A percentile compares a stretch with the other conserved stretches of the same genome.
These are phyloP conservation scores for Chlorella sp. DNA, from an alignment of 139 green algal genomes.

Conservation along the genomic window DNA sequence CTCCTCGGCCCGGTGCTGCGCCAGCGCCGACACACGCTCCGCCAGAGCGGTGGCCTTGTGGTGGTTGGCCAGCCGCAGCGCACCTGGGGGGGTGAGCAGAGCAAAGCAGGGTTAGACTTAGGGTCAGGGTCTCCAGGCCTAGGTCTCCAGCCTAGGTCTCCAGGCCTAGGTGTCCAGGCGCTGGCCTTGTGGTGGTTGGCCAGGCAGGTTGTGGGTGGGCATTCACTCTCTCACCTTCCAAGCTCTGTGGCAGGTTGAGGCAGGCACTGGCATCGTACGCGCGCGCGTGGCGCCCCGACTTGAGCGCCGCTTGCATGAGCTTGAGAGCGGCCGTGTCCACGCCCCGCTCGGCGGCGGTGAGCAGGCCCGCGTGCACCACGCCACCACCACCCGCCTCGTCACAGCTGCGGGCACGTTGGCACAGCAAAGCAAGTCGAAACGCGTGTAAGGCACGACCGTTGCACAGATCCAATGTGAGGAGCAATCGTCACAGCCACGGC, in stretches of 20 bases:
- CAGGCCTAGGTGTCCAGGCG: too few relatives aligned
- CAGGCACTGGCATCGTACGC: neutral
- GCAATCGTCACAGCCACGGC: neutral
- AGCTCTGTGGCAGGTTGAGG: neutral
- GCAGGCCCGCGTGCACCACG: neutral
- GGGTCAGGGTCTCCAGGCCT: too few relatives aligned
- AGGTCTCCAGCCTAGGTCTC: too few relatives aligned
- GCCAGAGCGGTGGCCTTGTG: neutral
- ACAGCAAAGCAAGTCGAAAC: neutral
- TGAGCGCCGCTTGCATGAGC: neutral
- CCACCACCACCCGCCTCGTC: neutral
- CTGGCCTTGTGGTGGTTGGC: neutral
- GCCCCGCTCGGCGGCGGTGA: neutral
- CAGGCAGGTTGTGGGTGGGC: neutral
- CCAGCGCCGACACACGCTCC: neutral
- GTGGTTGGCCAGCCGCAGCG: neutral
- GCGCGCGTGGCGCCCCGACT: neutral
- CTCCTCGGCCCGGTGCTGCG: neutral
- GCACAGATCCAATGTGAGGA: neutral
- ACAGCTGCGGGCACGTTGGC: neutral
- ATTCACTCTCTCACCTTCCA: neutral
- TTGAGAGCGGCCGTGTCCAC: neutral
- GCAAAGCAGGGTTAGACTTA: neutral
- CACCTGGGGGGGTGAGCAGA: neutral
- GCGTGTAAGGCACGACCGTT: neutral